Conservation (phyloP, 2,329 filamentous ascomycete species). For the Pseudohalonectria lignicola region DNA sequence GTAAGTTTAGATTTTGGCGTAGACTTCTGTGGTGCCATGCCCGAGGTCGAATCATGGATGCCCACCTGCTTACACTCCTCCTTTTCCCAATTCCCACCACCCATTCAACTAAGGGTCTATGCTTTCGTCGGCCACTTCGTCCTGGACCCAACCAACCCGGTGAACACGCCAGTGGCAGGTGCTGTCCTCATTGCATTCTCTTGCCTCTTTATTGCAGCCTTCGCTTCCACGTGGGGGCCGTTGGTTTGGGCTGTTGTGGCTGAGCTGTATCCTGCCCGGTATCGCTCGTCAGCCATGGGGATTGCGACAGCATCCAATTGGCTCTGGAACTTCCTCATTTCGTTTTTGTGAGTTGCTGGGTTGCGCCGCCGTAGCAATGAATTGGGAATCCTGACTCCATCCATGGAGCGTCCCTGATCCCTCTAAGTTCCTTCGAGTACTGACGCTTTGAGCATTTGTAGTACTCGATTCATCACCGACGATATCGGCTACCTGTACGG, state of each 20-base stretch:
- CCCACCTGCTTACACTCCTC: neutral
- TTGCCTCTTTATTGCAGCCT: constrained; percentile 63
- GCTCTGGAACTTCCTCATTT: constrained; percentile 49
- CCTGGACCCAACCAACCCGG: constrained; percentile 25
- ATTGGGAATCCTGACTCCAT: too few species aligned
- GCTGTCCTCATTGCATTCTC: constrained; percentile 61
- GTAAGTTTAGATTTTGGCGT: too few species aligned
- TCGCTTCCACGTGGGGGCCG: constrained; percentile 60
- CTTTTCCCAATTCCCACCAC: neutral
- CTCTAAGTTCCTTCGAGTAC: too few species aligned
- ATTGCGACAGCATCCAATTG: constrained; percentile 40
- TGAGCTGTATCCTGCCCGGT: constrained; percentile 23
- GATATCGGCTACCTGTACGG: constrained; percentile 60
- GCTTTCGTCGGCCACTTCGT: constrained; percentile 38
- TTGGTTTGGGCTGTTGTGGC: constrained; percentile 58
- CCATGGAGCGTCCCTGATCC: too few species aligned
- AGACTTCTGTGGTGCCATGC: constrained; percentile 7
- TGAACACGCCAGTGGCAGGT: constrained; percentile 31
- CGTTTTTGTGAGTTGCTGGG: neutral
- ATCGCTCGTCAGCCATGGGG: constrained; percentile 35
- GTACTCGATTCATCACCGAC: constrained; percentile 43
- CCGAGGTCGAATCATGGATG: too few species aligned
- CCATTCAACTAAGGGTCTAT: constrained; percentile 32
- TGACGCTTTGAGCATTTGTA: too few species aligned
- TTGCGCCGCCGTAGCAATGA: too few species aligned